Base-by-base conservation (phyloP, 331 rosid species). In the Spiraea crenata region DNA sequence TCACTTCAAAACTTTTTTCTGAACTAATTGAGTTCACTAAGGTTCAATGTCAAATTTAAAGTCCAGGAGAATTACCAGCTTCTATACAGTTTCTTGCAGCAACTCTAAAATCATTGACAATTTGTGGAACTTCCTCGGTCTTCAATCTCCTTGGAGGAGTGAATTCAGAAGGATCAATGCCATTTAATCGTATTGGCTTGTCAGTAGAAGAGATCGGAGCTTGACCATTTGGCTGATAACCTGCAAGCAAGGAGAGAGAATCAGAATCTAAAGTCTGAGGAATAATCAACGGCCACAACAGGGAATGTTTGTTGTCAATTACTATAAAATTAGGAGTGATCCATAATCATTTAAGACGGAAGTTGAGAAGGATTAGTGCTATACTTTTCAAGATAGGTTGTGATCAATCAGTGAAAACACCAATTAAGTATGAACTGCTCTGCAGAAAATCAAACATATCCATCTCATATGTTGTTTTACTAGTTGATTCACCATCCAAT, bases 1-100 rank as follows among this genome's bases (percentile, higher is more conserved):
- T 58, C 42, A n/a, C 41, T 12, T 9, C 19, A 9, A 7, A 4
- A n/a, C 48, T n/a, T 41, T 63, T 41, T 2, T 9, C 38, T 55
- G 60, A 4, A 19, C 2, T 13, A 58, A 58, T 58, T 39, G 8
- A 40, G 58, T 12, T 19, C 7, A 9, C 10, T 7, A 10, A 25
- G 20, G 20, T 20, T 56, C 3, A 20, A 9, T 25, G 25, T 56
- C 61, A 56, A 20, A 16, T 9, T 31, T 1, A 20, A 56, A 38
- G 4, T 31, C 10, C 25, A 56, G 25, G 17, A 3, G n/a, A 13
- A 3, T 41, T 35, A 78, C 82, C 82, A n/a, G 82, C 82, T 42
- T 78, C 78, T 8, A 78, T 72, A 9, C 74, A 74, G 51, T 78
- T 78, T 41, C 72, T 72, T 3, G 82, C 82, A 31, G 74, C 74